Evolutionary conservation across 352 stramenopile genomes (phyloP), one percentile per base, ranked within the genome.

Genomic region (Blastocystis sp.): DNA sequence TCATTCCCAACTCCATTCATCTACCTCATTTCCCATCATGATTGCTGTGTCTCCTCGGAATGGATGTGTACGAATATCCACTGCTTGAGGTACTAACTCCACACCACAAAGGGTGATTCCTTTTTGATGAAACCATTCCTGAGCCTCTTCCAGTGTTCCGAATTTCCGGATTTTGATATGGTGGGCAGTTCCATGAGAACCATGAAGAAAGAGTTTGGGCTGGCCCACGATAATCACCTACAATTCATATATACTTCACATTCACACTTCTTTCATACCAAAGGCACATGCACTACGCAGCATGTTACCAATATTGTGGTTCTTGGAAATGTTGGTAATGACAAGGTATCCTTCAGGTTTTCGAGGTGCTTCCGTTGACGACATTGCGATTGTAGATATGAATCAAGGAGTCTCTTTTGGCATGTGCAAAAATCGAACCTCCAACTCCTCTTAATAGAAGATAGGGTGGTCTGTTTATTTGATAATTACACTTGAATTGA

Each of bases 11-110:
- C 32, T 85, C 71, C 35, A 56, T 52, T 63, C 74, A 39, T 66
- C 66, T 46, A 93, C 92, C 90, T 98, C 94, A 88, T 98, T 98
- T 56, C 94, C 94, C 91, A 97, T 95, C 67, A 98, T 95, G 75
- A 98, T 95, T 0, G 94, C 94, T 29, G 93, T 95, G 57, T 94
- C 91, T 46, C 91, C 91, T 5, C 14, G 19, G 42, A 91, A 91
- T 67, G 95, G 93, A 35, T 93, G 88, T 49, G 94, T 91, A 4
- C 92, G 69, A 14, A 95, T 90, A 78, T 91, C 91, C 75, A 93
- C 90, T 7, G 94, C 93, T 42, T 91, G 87, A 24, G 91, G 88
- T 89, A 96, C 91, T 88, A 98, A 97, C 90, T 98, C 95, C 0
- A 98, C 93, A 27, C 94, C 95, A 54, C 95, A 88, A 80, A 98